A percentile compares a stretch with the other conserved stretches of the same genome.
These are phyloP conservation scores for Ophiostoma sp. DNA, from an alignment of 2,329 filamentous ascomycete species.

Conservation along the genomic window DNA sequence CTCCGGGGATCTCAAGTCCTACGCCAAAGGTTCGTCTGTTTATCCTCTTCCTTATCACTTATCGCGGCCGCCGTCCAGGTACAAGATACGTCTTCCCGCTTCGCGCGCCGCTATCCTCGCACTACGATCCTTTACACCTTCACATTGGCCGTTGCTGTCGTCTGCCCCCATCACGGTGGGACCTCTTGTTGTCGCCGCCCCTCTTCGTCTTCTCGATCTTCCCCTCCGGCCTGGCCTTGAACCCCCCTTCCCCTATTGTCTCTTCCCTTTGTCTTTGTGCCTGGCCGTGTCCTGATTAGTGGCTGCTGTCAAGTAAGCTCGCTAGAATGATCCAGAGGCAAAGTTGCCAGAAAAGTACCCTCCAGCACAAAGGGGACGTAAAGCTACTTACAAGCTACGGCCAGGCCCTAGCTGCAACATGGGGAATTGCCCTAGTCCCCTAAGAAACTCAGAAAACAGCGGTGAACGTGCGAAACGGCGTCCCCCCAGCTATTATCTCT, in stretches of 20 bases:
- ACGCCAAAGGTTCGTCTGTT: slow-evolving; percentile 9
- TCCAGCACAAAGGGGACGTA: neutral
- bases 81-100: slow-evolving; percentile 17
- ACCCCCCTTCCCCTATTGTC: neutral
- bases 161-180: slow-evolving; percentile 22
- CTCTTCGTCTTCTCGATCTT: slow-evolving; percentile 6
- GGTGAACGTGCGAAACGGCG: slow-evolving; percentile 21
- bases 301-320: neutral
- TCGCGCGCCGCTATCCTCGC: slow-evolving; percentile 16
- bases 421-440: slow-evolving; percentile 11
- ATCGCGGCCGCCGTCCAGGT: slow-evolving; percentile 19
- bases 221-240: neutral
- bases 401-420: neutral
- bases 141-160: slow-evolving; percentile 14
- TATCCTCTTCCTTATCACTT: slow-evolving; percentile 11
- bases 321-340: too few relatives aligned
- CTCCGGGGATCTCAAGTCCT: slow-evolving; percentile 12
- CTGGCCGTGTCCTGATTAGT: neutral
- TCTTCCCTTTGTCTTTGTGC: neutral
- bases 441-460: slow-evolving; percentile 19
- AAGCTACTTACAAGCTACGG: neutral
- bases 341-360: neutral
- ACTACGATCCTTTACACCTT: slow-evolving; percentile 6
- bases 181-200: slow-evolving; percentile 11
- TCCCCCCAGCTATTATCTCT: slow-evolving; percentile 5